phyloP scores from a whole-genome alignment of 179 eudicot genomes.

The Heliamphora pulchella region DNA sequence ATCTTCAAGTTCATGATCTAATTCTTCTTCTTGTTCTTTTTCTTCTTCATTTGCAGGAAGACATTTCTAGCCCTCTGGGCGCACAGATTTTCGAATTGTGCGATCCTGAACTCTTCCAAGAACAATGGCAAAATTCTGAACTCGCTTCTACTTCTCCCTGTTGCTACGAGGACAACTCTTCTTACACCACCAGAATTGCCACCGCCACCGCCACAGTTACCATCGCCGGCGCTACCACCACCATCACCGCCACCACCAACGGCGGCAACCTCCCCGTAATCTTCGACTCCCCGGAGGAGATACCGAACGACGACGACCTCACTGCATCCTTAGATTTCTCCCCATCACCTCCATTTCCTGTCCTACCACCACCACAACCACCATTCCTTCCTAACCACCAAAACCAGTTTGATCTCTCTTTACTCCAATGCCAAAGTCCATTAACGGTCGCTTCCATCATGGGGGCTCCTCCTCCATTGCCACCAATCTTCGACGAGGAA shows the following conservation, averaged over 20 bases:
- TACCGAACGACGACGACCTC: slow-evolving; percentile 34
- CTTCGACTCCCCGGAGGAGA: slow-evolving; percentile 13
- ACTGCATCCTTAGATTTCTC: slow-evolving; percentile 61
- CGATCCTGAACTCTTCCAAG: slow-evolving; percentile 53
- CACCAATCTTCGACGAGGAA: slow-evolving; percentile 52
- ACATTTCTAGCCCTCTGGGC: slow-evolving; percentile 43
- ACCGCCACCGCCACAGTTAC: too few relatives aligned
- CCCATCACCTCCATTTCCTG: slow-evolving; percentile 25
- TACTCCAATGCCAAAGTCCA: slow-evolving; percentile 28
- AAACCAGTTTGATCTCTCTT: slow-evolving; percentile 26
- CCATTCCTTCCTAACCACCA: slow-evolving; percentile 19
- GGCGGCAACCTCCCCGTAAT: slow-evolving; percentile 32
- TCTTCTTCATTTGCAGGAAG: slow-evolving; percentile 40
- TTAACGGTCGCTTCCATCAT: slow-evolving; percentile 30
- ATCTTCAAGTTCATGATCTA: background rate
- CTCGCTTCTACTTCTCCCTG: slow-evolving; percentile 56
- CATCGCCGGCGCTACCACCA: too few relatives aligned
- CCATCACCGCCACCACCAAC: slow-evolving; percentile 14
- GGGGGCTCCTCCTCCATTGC: slow-evolving; percentile 26
- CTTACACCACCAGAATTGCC: slow-evolving; percentile 7
- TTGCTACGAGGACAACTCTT: slow-evolving; percentile 56
- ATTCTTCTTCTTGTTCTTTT: background rate
- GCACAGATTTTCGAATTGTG: slow-evolving; percentile 55
- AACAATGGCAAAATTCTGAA: slow-evolving; percentile 54
- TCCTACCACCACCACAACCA: slow-evolving; percentile 20